phyloP scores from a whole-genome alignment of 2,329 filamentous ascomycete genomes.

The Graphilbum fragrans region DNA sequence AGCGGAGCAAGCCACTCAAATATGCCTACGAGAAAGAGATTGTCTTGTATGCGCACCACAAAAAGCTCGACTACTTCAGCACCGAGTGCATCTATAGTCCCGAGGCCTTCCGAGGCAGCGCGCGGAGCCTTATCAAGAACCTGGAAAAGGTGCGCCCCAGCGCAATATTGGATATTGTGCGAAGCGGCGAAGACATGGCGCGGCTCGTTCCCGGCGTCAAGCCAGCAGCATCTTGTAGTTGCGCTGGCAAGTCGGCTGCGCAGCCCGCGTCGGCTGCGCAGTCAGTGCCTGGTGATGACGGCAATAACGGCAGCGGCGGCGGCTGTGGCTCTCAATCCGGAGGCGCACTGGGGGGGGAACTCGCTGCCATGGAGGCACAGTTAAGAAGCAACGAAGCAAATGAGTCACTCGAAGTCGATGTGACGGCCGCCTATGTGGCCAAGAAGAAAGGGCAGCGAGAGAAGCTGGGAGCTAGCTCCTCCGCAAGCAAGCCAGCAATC shows the following conservation, averaged over 20 bases:
- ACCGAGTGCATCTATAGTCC: conserved; percentile 98
- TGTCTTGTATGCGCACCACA: conserved; percentile 93
- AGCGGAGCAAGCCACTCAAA: conserved; percentile 91
- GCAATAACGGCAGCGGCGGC: conserved; percentile 22
- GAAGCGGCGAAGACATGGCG: conserved; percentile 94
- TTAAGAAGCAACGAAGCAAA: conserved; percentile 53
- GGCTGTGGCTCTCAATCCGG: conserved; percentile 67
- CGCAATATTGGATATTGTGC: conserved; percentile 87
- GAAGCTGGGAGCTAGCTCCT: conserved; percentile 2
- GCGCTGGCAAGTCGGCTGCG: neutral
- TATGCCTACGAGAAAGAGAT: conserved; percentile 99
- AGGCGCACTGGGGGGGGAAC: conserved; percentile 57
- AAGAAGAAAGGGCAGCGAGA: conserved; percentile 10
- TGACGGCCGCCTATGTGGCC: conserved; percentile 33
- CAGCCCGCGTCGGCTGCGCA: neutral
- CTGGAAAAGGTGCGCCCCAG: conserved; percentile 86
- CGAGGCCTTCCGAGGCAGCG: conserved; percentile 89
- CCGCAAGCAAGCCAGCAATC: conserved; percentile 4
- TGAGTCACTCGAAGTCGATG: conserved; percentile 52
- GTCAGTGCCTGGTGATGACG: neutral
- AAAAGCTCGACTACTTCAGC: conserved; percentile 93
- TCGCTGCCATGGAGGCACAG: conserved; percentile 69
- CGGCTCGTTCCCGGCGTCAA: conserved; percentile 59
- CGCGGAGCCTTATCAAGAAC: conserved; percentile 86
- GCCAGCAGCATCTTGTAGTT: conserved; percentile 9